A percentile compares a stretch with the other conserved stretches of the same genome.
phyloP scores from a whole-genome alignment of 2,329 filamentous ascomycete species.

The Elsinoe necatrix region DNA sequence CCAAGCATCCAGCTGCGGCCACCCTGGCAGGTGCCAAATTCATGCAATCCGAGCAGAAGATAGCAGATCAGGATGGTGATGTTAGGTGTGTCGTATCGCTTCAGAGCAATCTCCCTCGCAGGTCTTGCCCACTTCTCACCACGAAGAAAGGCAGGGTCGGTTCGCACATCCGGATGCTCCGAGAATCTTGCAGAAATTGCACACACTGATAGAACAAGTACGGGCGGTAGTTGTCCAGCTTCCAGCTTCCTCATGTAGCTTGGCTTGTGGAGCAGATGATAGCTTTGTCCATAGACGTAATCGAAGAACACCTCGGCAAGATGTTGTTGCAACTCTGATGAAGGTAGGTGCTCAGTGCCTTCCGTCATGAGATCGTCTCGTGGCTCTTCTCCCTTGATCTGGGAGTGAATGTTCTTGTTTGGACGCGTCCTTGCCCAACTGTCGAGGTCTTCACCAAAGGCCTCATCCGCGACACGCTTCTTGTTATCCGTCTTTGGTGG shows the following conservation, averaged over 20 bases:
- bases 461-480: conserved; percentile 79
- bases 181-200: conserved; percentile 94
- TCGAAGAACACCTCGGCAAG: conserved; percentile 93
- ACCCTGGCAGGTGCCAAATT: conserved; percentile 94
- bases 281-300: conserved; percentile 89
- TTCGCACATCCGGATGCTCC: conserved; percentile 70
- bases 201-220: conserved; percentile 87
- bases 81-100: conserved; percentile 87
- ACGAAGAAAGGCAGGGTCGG: conserved; percentile 70
- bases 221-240: conserved; percentile 72
- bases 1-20: conserved; percentile 93
- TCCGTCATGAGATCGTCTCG: conserved; percentile 72
- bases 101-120: conserved; percentile 78
- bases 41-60: conserved; percentile 79
- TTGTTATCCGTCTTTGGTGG: conserved; percentile 53
- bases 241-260: conserved; percentile 89
- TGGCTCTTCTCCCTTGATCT: conserved; percentile 34
- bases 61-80: conserved; percentile 92
- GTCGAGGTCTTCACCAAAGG: conserved; percentile 73
- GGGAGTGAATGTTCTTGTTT: conserved; percentile 31
- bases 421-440: conserved; percentile 60
- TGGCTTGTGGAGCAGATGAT: conserved; percentile 89
- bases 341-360: conserved; percentile 71
- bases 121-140: conserved; percentile 86
- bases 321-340: conserved; percentile 84